Conservation (phyloP, 2,329 filamentous ascomycete species). For the Cadophora malorum region DNA sequence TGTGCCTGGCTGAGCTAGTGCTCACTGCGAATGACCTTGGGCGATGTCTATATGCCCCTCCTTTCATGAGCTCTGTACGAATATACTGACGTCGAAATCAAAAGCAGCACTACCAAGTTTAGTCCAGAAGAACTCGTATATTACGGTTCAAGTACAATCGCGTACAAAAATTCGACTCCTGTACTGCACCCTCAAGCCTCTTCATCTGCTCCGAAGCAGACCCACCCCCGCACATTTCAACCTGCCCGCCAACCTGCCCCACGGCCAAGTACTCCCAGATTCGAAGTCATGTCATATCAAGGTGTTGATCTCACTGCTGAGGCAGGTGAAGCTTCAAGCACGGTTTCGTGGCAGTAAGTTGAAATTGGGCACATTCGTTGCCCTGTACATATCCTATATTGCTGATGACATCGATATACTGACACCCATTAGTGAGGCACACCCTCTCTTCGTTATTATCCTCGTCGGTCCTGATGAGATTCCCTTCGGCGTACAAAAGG, state of each 20-base stretch:
- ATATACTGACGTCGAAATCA: not conserved
- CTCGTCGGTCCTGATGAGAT: conserved; percentile 41
- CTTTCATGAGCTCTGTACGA: not conserved
- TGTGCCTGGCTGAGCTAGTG: not conserved
- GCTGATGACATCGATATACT: not conserved
- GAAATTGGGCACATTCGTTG: not conserved
- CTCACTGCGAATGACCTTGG: not conserved
- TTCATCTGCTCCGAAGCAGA: not conserved
- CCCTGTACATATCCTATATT: not conserved
- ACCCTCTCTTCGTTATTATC: conserved; percentile 42
- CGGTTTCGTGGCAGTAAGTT: conserved; percentile 43
- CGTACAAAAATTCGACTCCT: conserved; percentile 21
- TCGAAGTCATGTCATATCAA: conserved; percentile 31
- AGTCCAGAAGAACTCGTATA: conserved; percentile 19
- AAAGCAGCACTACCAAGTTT: not conserved
- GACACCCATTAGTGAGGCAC: conserved; percentile 35
- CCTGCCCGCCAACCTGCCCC: conserved; percentile 1
- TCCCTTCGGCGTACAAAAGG: conserved; percentile 43
- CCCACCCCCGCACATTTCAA: conserved; percentile 7
- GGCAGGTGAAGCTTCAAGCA: conserved; percentile 31
- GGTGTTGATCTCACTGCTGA: conserved; percentile 39
- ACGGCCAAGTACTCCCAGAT: conserved; percentile 7
- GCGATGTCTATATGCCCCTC: not conserved
- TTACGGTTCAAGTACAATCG: conserved; percentile 20
- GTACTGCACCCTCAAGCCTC: not conserved